phyloP scores from a whole-genome alignment of 1,139 yeast species.

The Suhomyces terraborum region DNA sequence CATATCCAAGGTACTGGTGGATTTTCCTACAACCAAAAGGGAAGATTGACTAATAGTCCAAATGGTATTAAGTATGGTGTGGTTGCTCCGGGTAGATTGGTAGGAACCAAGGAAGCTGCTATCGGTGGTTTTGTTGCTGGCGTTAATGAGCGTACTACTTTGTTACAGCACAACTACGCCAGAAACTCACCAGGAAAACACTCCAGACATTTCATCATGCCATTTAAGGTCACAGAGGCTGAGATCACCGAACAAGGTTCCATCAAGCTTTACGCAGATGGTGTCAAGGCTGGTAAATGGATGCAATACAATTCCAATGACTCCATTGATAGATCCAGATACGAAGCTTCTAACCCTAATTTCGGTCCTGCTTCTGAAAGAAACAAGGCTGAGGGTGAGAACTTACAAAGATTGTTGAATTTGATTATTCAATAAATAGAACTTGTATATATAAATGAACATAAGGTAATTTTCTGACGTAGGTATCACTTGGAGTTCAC shows the following conservation, averaged over 20 bases:
- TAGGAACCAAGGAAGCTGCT: conserved; percentile 58
- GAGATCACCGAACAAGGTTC: conserved; percentile 41
- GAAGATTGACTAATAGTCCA: conserved; percentile 73
- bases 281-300: conserved; percentile 46
- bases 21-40: conserved; percentile 67
- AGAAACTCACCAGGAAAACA: conserved; percentile 47
- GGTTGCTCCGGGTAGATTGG: conserved; percentile 71
- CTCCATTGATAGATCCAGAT: conserved; percentile 24
- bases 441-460: conserved; percentile 1
- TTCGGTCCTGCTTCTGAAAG: conserved; percentile 39
- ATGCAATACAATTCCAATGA: conserved; percentile 29
- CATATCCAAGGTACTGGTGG: conserved; percentile 70
- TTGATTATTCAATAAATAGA: conserved; percentile 23
- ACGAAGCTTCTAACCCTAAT: conserved; percentile 36
- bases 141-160: conserved; percentile 40
- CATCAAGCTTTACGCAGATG: conserved; percentile 43
- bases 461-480: neutral
- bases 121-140: conserved; percentile 73
- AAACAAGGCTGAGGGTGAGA: conserved; percentile 36
- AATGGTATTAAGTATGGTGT: conserved; percentile 64
- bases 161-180: conserved; percentile 45
- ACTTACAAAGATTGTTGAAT: conserved; percentile 39
- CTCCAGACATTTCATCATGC: conserved; percentile 47
- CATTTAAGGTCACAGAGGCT: conserved; percentile 45
- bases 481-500: no score